Evolutionary conservation across 805 yeast genomes (phyloP), one percentile per base, ranked within the genome.

Genomic region (Candida ovalis): DNA sequence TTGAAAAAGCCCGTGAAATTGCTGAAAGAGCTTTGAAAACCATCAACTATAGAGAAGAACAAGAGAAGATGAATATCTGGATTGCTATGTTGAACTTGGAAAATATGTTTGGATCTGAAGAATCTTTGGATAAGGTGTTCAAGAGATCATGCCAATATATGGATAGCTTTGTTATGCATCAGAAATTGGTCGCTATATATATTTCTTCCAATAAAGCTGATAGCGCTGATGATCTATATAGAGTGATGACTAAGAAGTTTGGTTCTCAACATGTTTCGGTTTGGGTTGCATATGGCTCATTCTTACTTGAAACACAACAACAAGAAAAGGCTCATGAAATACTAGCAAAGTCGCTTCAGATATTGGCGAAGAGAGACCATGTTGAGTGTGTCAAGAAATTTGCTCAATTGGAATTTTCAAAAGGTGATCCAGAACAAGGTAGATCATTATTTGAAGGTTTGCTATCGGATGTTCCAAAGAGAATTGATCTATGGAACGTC

Each of bases 401-500:
- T 69, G 97, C 96, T 22, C 91, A 86, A 66, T 70, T 91, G 47
- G 98, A 92, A 68, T 92, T 84, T 66, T 58, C 74, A 47, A 84
- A 84, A 67, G 98, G 98, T 57, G 96, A 90, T 55, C 72, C 89
- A 8, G 99, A 92, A 68, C 92, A 91, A 66, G 99, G 96, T 46
- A 84, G 98, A 64, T 88, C 97, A 1, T 75, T 92, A 57, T 88
- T 92, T 61, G 98, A 92, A 72, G 98, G 97, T 50, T 77, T 92
- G 54, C 68, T 92, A 46, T 80, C 92, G 22, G 94, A 91, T 63
- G 92, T 87, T 42, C 94, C 97, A 46, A 89, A 89, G 75, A 81
- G 96, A 70, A 80, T 88, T 52, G 99, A 92, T 67, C 68, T 92
- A 52, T 92, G 98, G 98, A 91, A 87, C 61, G 96, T 92, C 37